phyloP scores from a whole-genome alignment of 176 grass and related monocot genomes.

The Hyparrhenia diplandra region DNA sequence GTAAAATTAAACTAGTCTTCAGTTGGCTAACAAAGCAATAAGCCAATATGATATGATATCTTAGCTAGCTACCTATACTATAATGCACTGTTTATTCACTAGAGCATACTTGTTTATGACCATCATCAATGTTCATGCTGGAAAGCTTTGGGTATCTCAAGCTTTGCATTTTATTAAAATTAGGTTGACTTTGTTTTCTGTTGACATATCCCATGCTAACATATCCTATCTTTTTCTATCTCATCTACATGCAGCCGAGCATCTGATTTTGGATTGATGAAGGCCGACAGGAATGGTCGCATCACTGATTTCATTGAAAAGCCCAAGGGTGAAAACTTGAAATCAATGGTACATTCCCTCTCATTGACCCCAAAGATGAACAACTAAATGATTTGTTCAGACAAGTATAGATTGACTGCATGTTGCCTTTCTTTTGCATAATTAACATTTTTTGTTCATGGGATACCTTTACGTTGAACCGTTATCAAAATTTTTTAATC shows the following conservation, averaged over 20 bases:
- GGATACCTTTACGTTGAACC: neutral
- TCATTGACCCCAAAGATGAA: neutral
- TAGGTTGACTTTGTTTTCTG: neutral
- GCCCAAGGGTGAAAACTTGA: slow-evolving; percentile 65
- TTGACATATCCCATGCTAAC: neutral
- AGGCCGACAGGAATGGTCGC: slow-evolving; percentile 46
- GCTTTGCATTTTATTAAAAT: slow-evolving; percentile 6
- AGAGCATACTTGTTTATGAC: neutral
- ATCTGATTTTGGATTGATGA: slow-evolving; percentile 80
- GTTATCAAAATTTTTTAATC: neutral
- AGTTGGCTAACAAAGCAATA: neutral
- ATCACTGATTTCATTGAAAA: slow-evolving; percentile 75
- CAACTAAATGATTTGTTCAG: neutral
- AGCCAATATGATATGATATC: neutral
- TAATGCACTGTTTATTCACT: neutral
- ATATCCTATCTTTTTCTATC: slow-evolving; percentile 13
- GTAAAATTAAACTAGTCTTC: neutral
- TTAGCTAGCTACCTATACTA: neutral
- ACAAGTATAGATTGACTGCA: neutral
- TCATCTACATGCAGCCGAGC: slow-evolving; percentile 51
- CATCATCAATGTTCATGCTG: neutral
- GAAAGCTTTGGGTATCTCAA: neutral
- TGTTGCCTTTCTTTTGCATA: neutral
- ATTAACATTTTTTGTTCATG: neutral
- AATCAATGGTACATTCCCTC: slow-evolving; percentile 56